Base-by-base conservation (phyloP, 148 eudicot species). In the Heliamphora exappendiculata region DNA sequence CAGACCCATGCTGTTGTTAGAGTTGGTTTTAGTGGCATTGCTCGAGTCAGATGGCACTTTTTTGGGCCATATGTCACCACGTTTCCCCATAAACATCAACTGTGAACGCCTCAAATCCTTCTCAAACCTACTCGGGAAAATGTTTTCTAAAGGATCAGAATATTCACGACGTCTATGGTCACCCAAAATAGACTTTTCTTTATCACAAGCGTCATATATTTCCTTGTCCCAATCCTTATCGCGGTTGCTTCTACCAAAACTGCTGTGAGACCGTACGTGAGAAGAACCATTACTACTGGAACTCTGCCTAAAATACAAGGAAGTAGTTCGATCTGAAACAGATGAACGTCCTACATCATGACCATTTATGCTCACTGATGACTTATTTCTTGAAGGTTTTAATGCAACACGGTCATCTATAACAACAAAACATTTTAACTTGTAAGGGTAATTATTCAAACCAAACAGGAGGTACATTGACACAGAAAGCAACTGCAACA, bases 21-120 rank as follows among this genome's bases (percentile, higher is more conserved):
- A 29, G 47, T 55, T 70, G 67, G 31, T 85, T 41, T 57, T 82
- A 13, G 28, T 72, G 74, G 66, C 78, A 75, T 20, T 78, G 41
- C 58, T 78, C 12, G 72, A 70, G 58, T 81, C 83, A 74, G 76
- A 29, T n/a, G 57, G 17, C 28, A 70, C 76, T 70, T 74, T 81
- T 65, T 73, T 79, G 1, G 81, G 85, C 86, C 78, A 80, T 54
- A 70, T 20, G 8, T 87, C 86, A 73, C 74, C 75, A 51, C 75
- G 82, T 75, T 79, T 81, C 34, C 74, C 86, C 67, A 82, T 70
- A 49, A 81, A 37, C 80, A 75, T 78, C 0, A 86, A 85, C 24
- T 85, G 86, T 19, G 90, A 83, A 34, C 86, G 86, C 47, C 88
- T 85, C 74, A 85, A 75, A 70, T 83, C 85, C 83, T 71, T 78